Evolutionary conservation across 2,329 filamentous ascomycete species (phyloP).

Genomic region (Epichloe festucae): DNA sequence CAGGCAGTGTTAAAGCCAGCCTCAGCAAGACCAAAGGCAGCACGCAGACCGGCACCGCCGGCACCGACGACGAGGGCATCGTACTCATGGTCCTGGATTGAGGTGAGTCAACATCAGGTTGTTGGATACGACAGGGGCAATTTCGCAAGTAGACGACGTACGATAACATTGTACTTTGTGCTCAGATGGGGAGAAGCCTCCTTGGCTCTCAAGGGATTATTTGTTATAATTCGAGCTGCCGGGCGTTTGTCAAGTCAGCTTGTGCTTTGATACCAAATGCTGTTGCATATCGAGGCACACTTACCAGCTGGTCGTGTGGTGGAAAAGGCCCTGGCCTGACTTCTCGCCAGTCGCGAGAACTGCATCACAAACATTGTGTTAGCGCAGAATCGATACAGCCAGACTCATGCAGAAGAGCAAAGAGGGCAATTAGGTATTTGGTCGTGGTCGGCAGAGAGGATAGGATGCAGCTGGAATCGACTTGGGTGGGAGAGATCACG

Average conservation of each 20-base stretch:
- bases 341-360: constrained; percentile 51
- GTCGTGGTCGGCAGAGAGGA: background rate
- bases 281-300: constrained; percentile 12
- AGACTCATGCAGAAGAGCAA: background rate
- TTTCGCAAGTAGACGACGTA: constrained; percentile 31
- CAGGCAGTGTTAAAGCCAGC: constrained; percentile 83
- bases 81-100: constrained; percentile 79
- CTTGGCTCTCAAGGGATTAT: constrained; percentile 77
- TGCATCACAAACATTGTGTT: constrained; percentile 18
- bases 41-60: constrained; percentile 68
- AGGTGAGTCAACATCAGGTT: constrained; percentile 1
- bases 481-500: constrained; percentile 18
- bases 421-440: too few relatives aligned
- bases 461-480: background rate
- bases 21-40: constrained; percentile 76
- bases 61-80: constrained; percentile 91
- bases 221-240: constrained; percentile 72
- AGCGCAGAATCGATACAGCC: background rate
- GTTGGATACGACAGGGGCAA: background rate
- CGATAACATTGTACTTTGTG: constrained; percentile 88
- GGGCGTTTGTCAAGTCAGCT: background rate
- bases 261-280: background rate
- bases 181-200: constrained; percentile 80
- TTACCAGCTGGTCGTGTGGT: constrained; percentile 69
- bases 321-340: constrained; percentile 68